Evolutionary conservation across 768 basidiomycete genomes (phyloP), one percentile per base, ranked within the genome.

Genomic region (Phanerochaete sordida): DNA sequence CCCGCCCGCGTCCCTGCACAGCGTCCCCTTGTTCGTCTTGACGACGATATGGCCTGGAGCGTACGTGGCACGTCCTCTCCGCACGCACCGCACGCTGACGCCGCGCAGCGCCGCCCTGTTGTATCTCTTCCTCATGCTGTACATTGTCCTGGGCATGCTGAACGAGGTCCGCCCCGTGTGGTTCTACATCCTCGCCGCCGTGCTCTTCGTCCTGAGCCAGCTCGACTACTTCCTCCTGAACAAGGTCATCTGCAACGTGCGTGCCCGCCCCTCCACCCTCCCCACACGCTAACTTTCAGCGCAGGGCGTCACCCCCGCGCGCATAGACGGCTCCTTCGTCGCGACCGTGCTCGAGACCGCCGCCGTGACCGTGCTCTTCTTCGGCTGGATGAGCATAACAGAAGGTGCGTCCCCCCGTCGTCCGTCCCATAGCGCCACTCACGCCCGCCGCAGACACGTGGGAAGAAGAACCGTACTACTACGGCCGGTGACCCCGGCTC

Each of bases 351-450:
- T 96, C 48, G 92, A 96, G 69, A 91, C 91, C 0, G 85, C 82
- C 0, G 75, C 89, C 0, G 84, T 96, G 1, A 81, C 76, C 12
- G 74, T 83, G 3, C 62, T 96, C 21, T 94, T 84, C 70, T 69
- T 86, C 16, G 93, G 84, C n/a, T 96, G 95, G 95, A 79, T 79
- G 72, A 87, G 87, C 70, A 92, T 95, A 59, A 95, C 93, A 19
- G 93, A 95, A 84, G 91, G 91, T 87, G 59, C 52, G 82, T 76
- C n/a, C 3, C 27, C 19, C 28, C 21, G 16, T 21, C 13, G 27
- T n/a, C 24, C 35, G 6, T 15, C 26, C 5, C n/a, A 6, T 7
- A 39, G 53, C 21, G 19, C 21, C 30, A 33, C 39, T 30, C 15
- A 23, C 46, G 15, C 12, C 30, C 39, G 30, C 2, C 54, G 12